Conservation (phyloP, 495 filamentous ascomycete species). For the Aspergillus steynii region DNA sequence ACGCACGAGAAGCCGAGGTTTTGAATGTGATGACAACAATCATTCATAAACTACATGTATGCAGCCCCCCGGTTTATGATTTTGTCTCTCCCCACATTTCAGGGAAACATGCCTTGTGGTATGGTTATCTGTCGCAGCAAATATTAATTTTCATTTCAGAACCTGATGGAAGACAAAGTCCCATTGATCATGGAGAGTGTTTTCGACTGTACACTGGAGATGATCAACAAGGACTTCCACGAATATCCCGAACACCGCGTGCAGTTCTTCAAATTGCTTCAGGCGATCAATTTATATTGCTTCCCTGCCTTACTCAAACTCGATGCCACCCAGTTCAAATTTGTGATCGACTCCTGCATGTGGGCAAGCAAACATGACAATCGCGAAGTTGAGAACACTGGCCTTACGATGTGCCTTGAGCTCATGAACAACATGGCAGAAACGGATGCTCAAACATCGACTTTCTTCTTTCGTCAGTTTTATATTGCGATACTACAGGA, state of each 20-base stretch:
- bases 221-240: slow-evolving; percentile 99
- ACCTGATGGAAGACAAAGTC: slow-evolving; percentile 96
- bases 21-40: slow-evolving; percentile 97
- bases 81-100: neutral
- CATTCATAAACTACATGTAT: slow-evolving; percentile 91
- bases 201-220: slow-evolving; percentile 96
- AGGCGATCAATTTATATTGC: slow-evolving; percentile 94
- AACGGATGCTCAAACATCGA: slow-evolving; percentile 79
- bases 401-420: slow-evolving; percentile 98
- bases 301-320: slow-evolving; percentile 93
- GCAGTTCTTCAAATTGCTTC: slow-evolving; percentile 94
- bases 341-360: slow-evolving; percentile 98
- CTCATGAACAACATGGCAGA: slow-evolving; percentile 97
- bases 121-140: neutral
- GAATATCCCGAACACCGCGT: slow-evolving; percentile 98
- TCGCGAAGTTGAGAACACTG: slow-evolving; percentile 93
- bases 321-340: slow-evolving; percentile 95
- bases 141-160: slow-evolving; percentile 39
- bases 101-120: neutral
- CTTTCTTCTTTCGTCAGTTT: slow-evolving; percentile 96
- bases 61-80: slow-evolving; percentile 32
- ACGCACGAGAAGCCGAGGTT: slow-evolving; percentile 94
- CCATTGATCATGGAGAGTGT: slow-evolving; percentile 97
- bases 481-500: slow-evolving; percentile 94
- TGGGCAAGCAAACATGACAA: slow-evolving; percentile 99